Evolutionary conservation across 1,284 basidiomycete species (phyloP).

Genomic region (Cryptococcus floricola): DNA sequence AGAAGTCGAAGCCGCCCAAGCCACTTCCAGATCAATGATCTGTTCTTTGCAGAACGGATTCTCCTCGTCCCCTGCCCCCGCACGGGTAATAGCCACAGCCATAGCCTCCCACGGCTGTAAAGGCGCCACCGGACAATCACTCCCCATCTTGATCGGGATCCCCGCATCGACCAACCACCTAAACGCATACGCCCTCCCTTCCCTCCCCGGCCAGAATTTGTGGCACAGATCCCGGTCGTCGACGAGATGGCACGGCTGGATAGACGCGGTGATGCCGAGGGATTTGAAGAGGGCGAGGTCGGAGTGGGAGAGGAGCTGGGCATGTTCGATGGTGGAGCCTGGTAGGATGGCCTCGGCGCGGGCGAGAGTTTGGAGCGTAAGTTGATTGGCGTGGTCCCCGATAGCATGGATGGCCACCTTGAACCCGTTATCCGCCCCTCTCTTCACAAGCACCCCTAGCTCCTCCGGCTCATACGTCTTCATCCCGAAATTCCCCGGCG

Average conservation of each 20-base stretch:
- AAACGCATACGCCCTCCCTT: constrained; percentile 37
- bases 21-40: constrained; percentile 22
- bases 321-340: constrained; percentile 41
- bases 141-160: constrained; percentile 34
- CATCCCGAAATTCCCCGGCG: constrained; percentile 21
- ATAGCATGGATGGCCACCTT: constrained; percentile 42
- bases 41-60: constrained; percentile 20
- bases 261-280: constrained; percentile 34
- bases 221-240: constrained; percentile 38
- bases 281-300: constrained; percentile 32
- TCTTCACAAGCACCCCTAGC: constrained; percentile 22
- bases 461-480: constrained; percentile 18
- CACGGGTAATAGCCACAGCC: constrained; percentile 30
- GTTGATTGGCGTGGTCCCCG: constrained; percentile 37
- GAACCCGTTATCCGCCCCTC: constrained; percentile 24
- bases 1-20: constrained; percentile 22
- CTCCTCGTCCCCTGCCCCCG: constrained; percentile 1
- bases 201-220: constrained; percentile 38
- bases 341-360: constrained; percentile 18
- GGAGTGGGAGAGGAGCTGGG: constrained; percentile 31
- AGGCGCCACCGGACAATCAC: constrained; percentile 38
- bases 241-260: constrained; percentile 43
- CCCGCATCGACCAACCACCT: constrained; percentile 28
- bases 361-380: constrained; percentile 24
- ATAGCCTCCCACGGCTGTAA: constrained; percentile 43